Conservation (phyloP, 129 eudicot species). For the Erigeron canadensis region DNA sequence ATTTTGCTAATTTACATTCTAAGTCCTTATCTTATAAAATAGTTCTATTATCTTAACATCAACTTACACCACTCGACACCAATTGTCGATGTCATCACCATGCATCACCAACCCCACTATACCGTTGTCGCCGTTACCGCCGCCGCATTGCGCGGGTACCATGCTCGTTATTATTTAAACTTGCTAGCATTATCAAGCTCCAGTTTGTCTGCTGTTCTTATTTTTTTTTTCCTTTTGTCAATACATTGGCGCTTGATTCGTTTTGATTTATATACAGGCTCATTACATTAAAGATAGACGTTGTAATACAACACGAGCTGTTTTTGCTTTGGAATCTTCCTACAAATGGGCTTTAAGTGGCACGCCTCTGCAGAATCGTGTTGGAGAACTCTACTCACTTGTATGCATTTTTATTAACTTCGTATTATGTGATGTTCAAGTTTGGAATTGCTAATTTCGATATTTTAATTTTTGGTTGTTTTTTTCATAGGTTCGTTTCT, state of each 20-base stretch:
- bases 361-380: constrained; percentile 98
- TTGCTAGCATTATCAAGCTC: constrained; percentile 9
- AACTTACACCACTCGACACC: too few species aligned
- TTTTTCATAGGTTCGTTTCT: constrained; percentile 67
- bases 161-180: too few species aligned
- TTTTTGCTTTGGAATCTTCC: constrained; percentile 78
- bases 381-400: constrained; percentile 96
- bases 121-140: too few species aligned
- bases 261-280: constrained; percentile 50
- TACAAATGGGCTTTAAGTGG: constrained; percentile 99
- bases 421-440: constrained; percentile 11
- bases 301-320: constrained; percentile 82
- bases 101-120: too few species aligned
- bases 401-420: constrained; percentile 39
- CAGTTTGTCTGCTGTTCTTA: background rate
- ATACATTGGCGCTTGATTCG: background rate
- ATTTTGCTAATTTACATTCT: too few species aligned
- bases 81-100: too few species aligned
- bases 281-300: constrained; percentile 89
- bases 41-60: too few species aligned
- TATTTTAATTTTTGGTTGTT: background rate
- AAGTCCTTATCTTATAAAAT: too few species aligned
- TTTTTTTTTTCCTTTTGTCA: background rate
- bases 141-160: too few species aligned
- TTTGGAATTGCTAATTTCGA: background rate